Conservation (phyloP, 2,329 filamentous ascomycete genomes). For the Emergomyces pasteurianus region DNA sequence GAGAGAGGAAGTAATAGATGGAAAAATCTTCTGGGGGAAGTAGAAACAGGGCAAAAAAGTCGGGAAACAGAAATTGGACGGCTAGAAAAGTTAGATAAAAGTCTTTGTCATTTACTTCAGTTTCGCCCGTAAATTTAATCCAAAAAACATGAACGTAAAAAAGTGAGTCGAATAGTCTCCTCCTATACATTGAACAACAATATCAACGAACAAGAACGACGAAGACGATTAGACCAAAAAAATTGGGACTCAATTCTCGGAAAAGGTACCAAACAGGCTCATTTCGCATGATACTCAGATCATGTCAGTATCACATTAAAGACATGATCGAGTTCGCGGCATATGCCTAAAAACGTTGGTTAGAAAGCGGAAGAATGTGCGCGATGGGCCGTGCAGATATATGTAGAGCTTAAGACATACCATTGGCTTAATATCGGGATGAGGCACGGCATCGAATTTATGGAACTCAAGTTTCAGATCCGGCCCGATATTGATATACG, state of each 20-base stretch:
- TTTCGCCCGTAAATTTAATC: neutral
- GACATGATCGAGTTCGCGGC: conserved; percentile 28
- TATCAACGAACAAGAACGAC: neutral
- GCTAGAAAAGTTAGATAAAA: no score
- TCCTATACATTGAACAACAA: neutral
- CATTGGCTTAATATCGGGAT: conserved; percentile 92
- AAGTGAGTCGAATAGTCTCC: neutral
- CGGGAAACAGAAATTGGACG: neutral
- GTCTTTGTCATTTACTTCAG: no score
- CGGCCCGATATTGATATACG: conserved; percentile 91
- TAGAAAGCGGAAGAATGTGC: neutral
- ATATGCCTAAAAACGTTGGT: conserved; percentile 31
- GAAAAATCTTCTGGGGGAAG: neutral
- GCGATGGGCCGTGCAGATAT: neutral
- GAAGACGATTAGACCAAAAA: neutral
- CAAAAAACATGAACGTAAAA: neutral
- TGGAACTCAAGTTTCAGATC: conserved; percentile 87
- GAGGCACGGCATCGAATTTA: conserved; percentile 91
- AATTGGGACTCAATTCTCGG: neutral
- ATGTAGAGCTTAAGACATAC: conserved; percentile 27
- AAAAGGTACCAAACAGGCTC: neutral
- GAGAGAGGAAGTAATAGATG: neutral
- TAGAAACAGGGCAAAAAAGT: neutral
- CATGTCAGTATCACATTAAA: conserved; percentile 14
- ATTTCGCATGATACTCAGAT: neutral